A percentile compares a stretch with the other conserved stretches of the same genome.
Evolutionary conservation across 1,284 basidiomycete species (phyloP).

Genomic region (Exobasidium rhododendri): DNA sequence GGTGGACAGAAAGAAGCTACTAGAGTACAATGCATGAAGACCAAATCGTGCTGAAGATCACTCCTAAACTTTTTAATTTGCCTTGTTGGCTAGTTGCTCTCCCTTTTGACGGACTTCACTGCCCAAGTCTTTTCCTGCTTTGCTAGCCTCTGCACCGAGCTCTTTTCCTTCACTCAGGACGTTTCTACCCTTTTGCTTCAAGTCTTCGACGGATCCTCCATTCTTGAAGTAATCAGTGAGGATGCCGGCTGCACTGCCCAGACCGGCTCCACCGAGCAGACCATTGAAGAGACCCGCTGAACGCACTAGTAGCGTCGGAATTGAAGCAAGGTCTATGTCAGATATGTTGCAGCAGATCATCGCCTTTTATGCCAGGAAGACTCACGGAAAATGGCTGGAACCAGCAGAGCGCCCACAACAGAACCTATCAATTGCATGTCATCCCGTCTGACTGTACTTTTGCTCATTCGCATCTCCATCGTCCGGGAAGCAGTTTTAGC

Average conservation of each 20-base stretch:
- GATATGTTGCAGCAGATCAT: no score
- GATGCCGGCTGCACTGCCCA: constrained; percentile 41
- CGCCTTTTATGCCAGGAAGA: constrained; percentile 1
- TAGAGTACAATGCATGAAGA: no score
- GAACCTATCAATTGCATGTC: constrained; percentile 47
- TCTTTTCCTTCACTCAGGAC: neutral
- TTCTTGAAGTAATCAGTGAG: constrained; percentile 33
- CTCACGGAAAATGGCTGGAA: constrained; percentile 42
- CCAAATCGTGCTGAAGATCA: no score
- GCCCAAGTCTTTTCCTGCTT: neutral
- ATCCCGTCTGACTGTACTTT: constrained; percentile 29
- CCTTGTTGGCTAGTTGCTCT: neutral
- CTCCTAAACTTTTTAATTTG: neutral
- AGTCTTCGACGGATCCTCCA: constrained; percentile 11
- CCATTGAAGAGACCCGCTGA: constrained; percentile 48
- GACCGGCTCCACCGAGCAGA: constrained; percentile 42
- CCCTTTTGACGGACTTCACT: constrained; percentile 4
- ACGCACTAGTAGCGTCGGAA: no score
- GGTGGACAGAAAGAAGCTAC: no score
- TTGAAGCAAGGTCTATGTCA: no score
- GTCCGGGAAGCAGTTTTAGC: constrained; percentile 13
- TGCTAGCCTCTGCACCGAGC: neutral
- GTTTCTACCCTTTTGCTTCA: neutral
- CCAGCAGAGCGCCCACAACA: constrained; percentile 39
- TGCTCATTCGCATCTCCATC: constrained; percentile 10